Conservation (phyloP, 1,284 basidiomycete species). For the Apiotrichum sp. region DNA sequence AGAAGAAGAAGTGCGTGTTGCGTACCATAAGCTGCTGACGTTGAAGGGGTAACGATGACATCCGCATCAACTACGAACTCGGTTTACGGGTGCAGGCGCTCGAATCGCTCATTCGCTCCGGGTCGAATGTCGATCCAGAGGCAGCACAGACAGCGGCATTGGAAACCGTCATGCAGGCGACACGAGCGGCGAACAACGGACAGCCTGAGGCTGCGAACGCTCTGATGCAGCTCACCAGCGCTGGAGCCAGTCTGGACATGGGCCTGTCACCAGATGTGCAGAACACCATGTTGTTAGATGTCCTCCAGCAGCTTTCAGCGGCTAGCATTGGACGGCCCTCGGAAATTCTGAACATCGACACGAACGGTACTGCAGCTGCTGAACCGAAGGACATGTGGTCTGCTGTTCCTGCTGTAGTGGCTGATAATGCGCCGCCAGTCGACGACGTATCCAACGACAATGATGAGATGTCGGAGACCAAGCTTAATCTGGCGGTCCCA, state of each 20-base stretch:
- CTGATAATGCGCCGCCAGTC: slow-evolving; percentile 28
- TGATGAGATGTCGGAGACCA: slow-evolving; percentile 68
- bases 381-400: slow-evolving; percentile 35
- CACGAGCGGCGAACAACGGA: slow-evolving; percentile 36
- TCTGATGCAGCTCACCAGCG: slow-evolving; percentile 33
- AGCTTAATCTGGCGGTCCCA: slow-evolving; percentile 87
- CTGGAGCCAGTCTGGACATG: slow-evolving; percentile 23
- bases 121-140: slow-evolving; percentile 33
- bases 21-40: background rate
- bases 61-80: slow-evolving; percentile 38
- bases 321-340: slow-evolving; percentile 27
- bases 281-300: slow-evolving; percentile 38
- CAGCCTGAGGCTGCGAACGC: slow-evolving; percentile 37
- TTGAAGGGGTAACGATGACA: slow-evolving; percentile 18
- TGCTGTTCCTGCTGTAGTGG: slow-evolving; percentile 23
- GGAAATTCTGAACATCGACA: background rate
- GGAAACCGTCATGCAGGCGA: slow-evolving; percentile 42
- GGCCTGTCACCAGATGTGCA: slow-evolving; percentile 34
- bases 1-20: slow-evolving; percentile 33
- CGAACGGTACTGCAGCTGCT: slow-evolving; percentile 4
- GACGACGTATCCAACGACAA: slow-evolving; percentile 62
- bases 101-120: slow-evolving; percentile 40
- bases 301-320: slow-evolving; percentile 38
- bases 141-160: slow-evolving; percentile 33
- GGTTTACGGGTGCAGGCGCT: slow-evolving; percentile 37